These are phyloP conservation scores for Eleusine indica DNA, from an alignment of 176 grass and related monocot species.

Conservation along the genomic window DNA sequence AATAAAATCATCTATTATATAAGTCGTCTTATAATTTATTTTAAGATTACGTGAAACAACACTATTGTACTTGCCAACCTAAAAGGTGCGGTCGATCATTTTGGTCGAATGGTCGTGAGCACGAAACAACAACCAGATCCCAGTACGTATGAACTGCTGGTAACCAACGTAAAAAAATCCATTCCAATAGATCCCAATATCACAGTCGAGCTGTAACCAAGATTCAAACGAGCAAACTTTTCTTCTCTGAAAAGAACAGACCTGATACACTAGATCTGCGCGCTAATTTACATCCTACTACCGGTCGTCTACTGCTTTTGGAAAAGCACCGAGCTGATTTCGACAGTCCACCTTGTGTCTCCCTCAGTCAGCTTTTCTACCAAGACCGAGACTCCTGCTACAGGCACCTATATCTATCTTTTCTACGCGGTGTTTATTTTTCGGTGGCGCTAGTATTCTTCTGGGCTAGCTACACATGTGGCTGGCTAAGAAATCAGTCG, in stretches of 20 bases:
- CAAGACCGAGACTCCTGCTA: conserved; percentile 32
- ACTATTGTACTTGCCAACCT: background rate
- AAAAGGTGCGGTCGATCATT: conserved; percentile 12
- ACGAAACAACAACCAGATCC: background rate
- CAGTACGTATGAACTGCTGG: background rate
- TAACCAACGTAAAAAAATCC: background rate
- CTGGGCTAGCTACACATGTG: conserved; percentile 23
- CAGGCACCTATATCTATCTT: conserved; percentile 7
- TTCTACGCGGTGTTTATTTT: conserved; percentile 6
- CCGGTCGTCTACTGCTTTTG: conserved; percentile 23
- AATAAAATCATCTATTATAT: too few relatives aligned
- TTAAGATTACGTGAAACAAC: too few relatives aligned
- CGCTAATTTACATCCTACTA: conserved; percentile 8
- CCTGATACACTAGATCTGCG: background rate
- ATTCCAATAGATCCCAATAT: background rate
- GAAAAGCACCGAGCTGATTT: conserved; percentile 38
- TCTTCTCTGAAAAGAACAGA: conserved; percentile 1
- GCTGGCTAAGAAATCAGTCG: conserved; percentile 7
- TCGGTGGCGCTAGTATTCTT: background rate
- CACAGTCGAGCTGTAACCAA: background rate
- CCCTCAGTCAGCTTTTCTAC: conserved; percentile 35
- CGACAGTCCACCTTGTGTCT: conserved; percentile 49
- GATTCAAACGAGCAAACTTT: background rate
- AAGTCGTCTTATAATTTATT: too few relatives aligned
- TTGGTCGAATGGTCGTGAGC: background rate